These are phyloP conservation scores for Dittrichia graveolens DNA, from an alignment of 129 eudicot species.

Conservation along the genomic window DNA sequence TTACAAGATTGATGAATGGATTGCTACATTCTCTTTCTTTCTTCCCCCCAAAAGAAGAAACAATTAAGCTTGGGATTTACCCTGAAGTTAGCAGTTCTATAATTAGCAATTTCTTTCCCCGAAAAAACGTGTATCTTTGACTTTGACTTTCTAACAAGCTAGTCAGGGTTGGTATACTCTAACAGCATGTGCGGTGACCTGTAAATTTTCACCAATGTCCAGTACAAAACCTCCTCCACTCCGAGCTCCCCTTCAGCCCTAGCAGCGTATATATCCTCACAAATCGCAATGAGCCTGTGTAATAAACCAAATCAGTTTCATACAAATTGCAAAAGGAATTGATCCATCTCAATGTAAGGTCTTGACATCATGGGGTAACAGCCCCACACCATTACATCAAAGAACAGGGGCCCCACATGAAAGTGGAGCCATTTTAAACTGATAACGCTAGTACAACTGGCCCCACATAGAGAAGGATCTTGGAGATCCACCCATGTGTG, in stretches of 20 bases:
- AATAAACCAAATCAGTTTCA: constrained; percentile 15
- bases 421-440: background rate
- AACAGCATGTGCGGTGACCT: constrained; percentile 58
- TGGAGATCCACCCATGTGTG: no score
- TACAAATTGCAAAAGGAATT: background rate
- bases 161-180: constrained; percentile 53
- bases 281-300: constrained; percentile 53
- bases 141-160: constrained; percentile 19
- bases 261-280: constrained; percentile 61
- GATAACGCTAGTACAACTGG: background rate
- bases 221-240: constrained; percentile 58
- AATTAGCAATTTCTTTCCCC: constrained; percentile 26
- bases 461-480: constrained; percentile 4
- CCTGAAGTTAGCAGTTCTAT: constrained; percentile 35
- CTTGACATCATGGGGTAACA: background rate
- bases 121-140: background rate
- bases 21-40: background rate
- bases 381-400: background rate
- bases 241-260: constrained; percentile 66
- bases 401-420: background rate
- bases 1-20: constrained; percentile 30
- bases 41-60: background rate
- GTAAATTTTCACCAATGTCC: constrained; percentile 59
- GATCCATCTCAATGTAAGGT: background rate
- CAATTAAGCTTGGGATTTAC: constrained; percentile 11